Evolutionary conservation across 345 rosid genomes (phyloP).

Genomic region (Boechera stricta): DNA sequence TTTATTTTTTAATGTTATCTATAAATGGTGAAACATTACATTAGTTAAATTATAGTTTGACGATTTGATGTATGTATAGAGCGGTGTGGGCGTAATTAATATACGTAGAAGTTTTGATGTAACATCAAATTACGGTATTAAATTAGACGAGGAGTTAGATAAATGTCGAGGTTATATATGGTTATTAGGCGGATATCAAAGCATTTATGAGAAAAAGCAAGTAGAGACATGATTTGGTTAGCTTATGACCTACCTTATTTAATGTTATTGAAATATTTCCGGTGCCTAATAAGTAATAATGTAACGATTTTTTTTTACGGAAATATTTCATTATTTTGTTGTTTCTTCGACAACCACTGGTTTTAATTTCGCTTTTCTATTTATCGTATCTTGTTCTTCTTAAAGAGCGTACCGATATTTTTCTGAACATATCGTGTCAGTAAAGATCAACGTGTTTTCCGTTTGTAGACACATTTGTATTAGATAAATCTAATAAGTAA

Average conservation of each 20-base stretch:
- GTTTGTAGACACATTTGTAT: constrained; percentile 11
- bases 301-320: constrained; percentile 7
- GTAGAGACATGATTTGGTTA: constrained; percentile 56
- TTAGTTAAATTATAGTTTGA: background rate
- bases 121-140: constrained; percentile 45
- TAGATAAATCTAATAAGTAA: background rate
- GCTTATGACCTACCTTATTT: constrained; percentile 69
- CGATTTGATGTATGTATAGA: constrained; percentile 10
- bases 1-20: background rate
- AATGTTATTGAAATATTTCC: constrained; percentile 53
- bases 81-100: constrained; percentile 31
- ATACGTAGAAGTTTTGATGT: constrained; percentile 33
- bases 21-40: constrained; percentile 32
- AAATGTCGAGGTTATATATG: constrained; percentile 51
- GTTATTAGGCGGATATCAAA: constrained; percentile 51
- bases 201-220: constrained; percentile 59
- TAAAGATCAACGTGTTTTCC: constrained; percentile 26
- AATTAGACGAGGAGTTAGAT: constrained; percentile 50
- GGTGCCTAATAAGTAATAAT: constrained; percentile 42
- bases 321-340: constrained; percentile 14
- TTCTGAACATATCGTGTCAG: background rate
- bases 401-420: constrained; percentile 16
- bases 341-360: constrained; percentile 41
- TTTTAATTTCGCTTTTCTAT: constrained; percentile 1
- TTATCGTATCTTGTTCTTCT: background rate